These are phyloP conservation scores for Colletotrichum higginsianum DNA, from an alignment of 2,329 filamentous ascomycete species.

Conservation along the genomic window DNA sequence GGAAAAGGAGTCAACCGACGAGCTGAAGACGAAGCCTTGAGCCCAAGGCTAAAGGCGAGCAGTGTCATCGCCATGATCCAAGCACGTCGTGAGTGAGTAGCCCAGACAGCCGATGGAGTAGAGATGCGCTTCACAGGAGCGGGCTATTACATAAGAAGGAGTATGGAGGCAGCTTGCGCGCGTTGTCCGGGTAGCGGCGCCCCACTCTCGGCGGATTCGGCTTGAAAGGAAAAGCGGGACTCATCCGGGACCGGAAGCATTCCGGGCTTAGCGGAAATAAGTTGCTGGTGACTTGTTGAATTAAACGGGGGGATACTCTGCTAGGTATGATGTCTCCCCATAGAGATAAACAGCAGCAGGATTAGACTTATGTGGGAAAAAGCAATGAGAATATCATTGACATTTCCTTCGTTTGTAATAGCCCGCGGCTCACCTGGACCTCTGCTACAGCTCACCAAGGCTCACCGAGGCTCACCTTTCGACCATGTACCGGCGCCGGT, in stretches of 20 bases:
- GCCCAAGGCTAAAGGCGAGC: not conserved
- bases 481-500: conserved; percentile 25
- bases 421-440: no score
- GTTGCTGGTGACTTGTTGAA: not conserved
- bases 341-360: no score
- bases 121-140: not conserved
- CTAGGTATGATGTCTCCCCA: not conserved
- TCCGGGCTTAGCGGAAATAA: conserved; percentile 31
- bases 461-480: conserved; percentile 16
- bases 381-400: not conserved
- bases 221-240: conserved; percentile 21
- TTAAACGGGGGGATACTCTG: not conserved
- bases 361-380: no score
- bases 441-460: no score
- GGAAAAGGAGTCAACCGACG: conserved; percentile 40
- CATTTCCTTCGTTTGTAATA: not conserved
- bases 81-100: not conserved
- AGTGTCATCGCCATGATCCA: not conserved
- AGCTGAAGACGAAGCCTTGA: conserved; percentile 41
- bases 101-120: not conserved
- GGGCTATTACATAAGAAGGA: not conserved
- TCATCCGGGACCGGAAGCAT: conserved; percentile 37
- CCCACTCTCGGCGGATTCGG: conserved; percentile 30
- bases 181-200: conserved; percentile 36
- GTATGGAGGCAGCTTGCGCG: conserved; percentile 10